A percentile compares a stretch with the other conserved stretches of the same genome.
Evolutionary conservation across 495 filamentous ascomycete genomes (phyloP).

Genomic region (Aspergillus incahuasiensis): DNA sequence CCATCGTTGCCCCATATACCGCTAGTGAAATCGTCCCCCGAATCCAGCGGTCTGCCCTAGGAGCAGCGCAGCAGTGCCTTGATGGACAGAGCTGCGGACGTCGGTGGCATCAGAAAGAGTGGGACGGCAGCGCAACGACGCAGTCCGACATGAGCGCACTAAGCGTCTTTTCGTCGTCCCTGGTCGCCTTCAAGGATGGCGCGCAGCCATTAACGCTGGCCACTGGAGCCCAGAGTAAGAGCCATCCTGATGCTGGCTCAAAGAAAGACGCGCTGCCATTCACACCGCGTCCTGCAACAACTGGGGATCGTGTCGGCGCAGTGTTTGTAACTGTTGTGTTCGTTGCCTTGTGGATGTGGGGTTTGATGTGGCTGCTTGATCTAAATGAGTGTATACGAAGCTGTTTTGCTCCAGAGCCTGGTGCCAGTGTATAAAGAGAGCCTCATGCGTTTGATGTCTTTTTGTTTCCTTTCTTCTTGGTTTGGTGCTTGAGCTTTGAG

Average conservation of each 20-base stretch:
- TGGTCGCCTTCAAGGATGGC: constrained; percentile 43
- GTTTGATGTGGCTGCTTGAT: constrained; percentile 29
- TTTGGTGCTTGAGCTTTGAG: neutral
- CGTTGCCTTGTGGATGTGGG: constrained; percentile 47
- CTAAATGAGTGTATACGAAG: neutral
- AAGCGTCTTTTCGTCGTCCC: constrained; percentile 50
- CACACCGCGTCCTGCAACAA: constrained; percentile 39
- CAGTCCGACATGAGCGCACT: constrained; percentile 59
- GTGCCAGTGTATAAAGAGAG: neutral
- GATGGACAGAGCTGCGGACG: constrained; percentile 48
- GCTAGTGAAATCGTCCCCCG: constrained; percentile 51
- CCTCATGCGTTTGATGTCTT: neutral
- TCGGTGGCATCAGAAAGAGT: constrained; percentile 44
- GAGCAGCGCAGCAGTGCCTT: constrained; percentile 59
- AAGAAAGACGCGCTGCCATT: constrained; percentile 21
- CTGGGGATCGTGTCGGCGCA: constrained; percentile 58
- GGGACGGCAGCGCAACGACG: constrained; percentile 46
- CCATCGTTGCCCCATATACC: constrained; percentile 61
- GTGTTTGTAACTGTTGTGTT: constrained; percentile 60
- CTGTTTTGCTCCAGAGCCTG: neutral
- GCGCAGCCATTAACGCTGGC: constrained; percentile 48
- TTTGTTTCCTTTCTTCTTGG: neutral
- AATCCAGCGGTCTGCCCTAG: constrained; percentile 51
- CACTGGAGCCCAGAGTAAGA: constrained; percentile 62
- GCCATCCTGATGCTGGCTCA: constrained; percentile 55